A percentile compares a stretch with the other conserved stretches of the same genome.
Evolutionary conservation across 2,329 filamentous ascomycete species (phyloP).

Genomic region (Chaetomium olivaceum): DNA sequence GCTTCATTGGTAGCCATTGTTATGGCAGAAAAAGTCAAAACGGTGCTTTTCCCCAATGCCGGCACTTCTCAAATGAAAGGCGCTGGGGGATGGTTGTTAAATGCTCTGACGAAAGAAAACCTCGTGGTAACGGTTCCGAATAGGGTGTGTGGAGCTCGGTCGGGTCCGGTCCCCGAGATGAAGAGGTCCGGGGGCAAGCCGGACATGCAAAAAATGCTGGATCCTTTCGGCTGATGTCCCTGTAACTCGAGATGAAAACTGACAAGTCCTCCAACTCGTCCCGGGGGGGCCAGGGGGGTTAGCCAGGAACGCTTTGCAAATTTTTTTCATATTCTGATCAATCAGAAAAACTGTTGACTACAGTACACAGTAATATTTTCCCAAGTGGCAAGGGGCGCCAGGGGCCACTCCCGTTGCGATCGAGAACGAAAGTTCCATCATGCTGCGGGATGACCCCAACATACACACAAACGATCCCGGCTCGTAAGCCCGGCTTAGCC

Average conservation of each 20-base stretch:
- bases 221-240: neutral
- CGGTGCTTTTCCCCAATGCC: neutral
- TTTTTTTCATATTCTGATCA: too few species aligned
- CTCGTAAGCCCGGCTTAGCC: constrained; percentile 21
- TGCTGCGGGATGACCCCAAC: too few species aligned
- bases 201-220: neutral
- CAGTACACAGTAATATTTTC: too few species aligned
- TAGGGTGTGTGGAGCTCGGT: constrained; percentile 11
- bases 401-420: neutral
- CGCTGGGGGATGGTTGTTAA: neutral
- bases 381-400: neutral
- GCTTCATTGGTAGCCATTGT: neutral
- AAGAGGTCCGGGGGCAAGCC: neutral
- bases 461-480: neutral
- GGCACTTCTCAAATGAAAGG: constrained; percentile 1
- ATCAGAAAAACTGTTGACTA: too few species aligned
- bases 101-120: neutral
- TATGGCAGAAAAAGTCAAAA: neutral
- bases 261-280: too few species aligned
- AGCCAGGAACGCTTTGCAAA: too few species aligned
- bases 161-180: constrained; percentile 12
- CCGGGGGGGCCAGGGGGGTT: too few species aligned
- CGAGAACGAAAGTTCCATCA: neutral
- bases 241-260: too few species aligned
- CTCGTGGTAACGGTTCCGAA: neutral